These are phyloP conservation scores for Eucalyptus dawsonii DNA, from an alignment of 345 rosid genomes.

Conservation along the genomic window DNA sequence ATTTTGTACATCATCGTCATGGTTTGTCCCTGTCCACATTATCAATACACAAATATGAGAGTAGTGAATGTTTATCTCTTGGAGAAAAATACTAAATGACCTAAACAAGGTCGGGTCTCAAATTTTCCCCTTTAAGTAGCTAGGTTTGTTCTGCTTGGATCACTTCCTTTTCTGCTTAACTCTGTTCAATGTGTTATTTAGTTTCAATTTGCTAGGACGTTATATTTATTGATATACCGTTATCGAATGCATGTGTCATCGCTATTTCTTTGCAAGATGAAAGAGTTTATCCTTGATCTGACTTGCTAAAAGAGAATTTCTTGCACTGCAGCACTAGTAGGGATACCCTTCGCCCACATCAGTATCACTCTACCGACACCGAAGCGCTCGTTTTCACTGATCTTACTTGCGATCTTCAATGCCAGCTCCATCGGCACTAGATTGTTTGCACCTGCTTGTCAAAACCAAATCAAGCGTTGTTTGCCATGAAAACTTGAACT, in stretches of 20 bases:
- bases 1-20: conserved; percentile 62
- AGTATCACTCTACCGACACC: conserved; percentile 48
- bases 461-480: neutral
- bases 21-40: conserved; percentile 41
- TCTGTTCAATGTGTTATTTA: too few relatives aligned
- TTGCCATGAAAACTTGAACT: neutral
- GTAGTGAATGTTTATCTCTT: neutral
- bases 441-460: conserved; percentile 50
- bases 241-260: neutral
- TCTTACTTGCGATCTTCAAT: conserved; percentile 49
- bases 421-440: conserved; percentile 62
- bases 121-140: too few relatives aligned
- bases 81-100: neutral
- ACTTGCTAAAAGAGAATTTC: conserved; percentile 76
- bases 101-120: too few relatives aligned
- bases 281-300: neutral
- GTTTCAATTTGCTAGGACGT: too few relatives aligned
- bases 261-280: neutral
- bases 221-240: neutral
- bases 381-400: conserved; percentile 36
- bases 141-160: too few relatives aligned
- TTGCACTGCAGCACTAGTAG: conserved; percentile 46
- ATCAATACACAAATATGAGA: neutral
- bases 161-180: too few relatives aligned
- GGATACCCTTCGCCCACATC: conserved; percentile 70